phyloP scores from a whole-genome alignment of 768 basidiomycete species.

The Podaxis rugospora region DNA sequence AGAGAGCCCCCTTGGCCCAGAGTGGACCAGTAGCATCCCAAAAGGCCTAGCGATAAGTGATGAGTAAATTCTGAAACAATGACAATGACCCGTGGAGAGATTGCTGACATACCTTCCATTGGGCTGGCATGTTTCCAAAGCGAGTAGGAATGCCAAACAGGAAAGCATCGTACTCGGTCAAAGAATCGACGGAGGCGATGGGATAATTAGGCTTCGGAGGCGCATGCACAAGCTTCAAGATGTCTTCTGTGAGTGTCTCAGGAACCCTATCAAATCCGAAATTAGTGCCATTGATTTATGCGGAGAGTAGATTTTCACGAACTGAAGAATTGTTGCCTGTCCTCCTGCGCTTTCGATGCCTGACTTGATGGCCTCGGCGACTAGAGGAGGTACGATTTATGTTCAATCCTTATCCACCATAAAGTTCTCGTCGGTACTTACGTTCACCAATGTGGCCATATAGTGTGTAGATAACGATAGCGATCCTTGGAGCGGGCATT shows the following conservation, averaged over 20 bases:
- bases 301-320: constrained; percentile 20
- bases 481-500: constrained; percentile 53
- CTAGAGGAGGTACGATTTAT: constrained; percentile 27
- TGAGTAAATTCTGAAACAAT: neutral
- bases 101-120: constrained; percentile 58
- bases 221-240: constrained; percentile 67
- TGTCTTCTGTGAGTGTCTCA: constrained; percentile 72
- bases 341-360: constrained; percentile 50
- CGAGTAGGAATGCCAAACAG: constrained; percentile 77
- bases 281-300: neutral
- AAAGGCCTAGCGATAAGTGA: constrained; percentile 43
- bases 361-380: constrained; percentile 51
- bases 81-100: neutral
- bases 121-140: constrained; percentile 76
- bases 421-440: constrained; percentile 27
- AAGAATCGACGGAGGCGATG: constrained; percentile 46
- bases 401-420: neutral
- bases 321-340: constrained; percentile 51
- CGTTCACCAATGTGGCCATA: constrained; percentile 70
- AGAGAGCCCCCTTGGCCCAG: constrained; percentile 52
- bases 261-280: constrained; percentile 43
- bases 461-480: constrained; percentile 70
- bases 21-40: constrained; percentile 73
- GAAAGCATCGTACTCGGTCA: constrained; percentile 65
- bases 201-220: constrained; percentile 72